Evolutionary conservation across 345 rosid species (phyloP).

Genomic region (Acer negundo): DNA sequence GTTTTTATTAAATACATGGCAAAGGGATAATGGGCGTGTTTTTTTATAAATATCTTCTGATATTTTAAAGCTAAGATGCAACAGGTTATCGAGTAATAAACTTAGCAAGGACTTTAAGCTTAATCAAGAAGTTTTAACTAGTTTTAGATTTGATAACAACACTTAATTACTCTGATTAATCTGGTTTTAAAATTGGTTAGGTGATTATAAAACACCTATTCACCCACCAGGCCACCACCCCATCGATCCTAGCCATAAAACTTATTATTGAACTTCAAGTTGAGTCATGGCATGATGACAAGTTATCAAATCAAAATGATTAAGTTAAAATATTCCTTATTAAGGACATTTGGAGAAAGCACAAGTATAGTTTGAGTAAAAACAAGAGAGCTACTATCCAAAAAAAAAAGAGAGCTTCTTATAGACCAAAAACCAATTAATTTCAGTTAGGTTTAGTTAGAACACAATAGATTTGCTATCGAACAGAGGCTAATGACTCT

Average conservation of each 20-base stretch:
- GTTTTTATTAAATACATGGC: background rate
- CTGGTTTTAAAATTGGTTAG: background rate
- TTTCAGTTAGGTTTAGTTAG: background rate
- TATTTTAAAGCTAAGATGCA: background rate
- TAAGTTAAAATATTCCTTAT: background rate
- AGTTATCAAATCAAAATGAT: background rate
- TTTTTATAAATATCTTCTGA: background rate
- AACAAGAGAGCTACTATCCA: background rate
- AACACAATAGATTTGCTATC: background rate
- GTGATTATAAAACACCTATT: background rate
- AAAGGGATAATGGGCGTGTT: background rate
- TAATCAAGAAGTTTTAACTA: no score
- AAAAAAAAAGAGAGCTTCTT: no score
- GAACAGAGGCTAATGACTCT: no score
- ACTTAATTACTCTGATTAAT: background rate
- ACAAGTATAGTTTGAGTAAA: background rate
- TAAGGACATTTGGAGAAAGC: background rate
- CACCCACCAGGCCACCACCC: background rate
- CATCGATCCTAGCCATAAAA: background rate
- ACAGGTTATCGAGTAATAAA: background rate
- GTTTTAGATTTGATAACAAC: background rate
- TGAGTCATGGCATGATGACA: no score
- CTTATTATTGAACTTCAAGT: background rate
- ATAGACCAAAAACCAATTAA: conserved; percentile 5
- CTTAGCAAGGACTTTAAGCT: background rate